Evolutionary conservation across 352 stramenopile genomes (phyloP), one percentile per base, ranked within the genome.

Genomic region (Aphanomyces cochlioides): DNA sequence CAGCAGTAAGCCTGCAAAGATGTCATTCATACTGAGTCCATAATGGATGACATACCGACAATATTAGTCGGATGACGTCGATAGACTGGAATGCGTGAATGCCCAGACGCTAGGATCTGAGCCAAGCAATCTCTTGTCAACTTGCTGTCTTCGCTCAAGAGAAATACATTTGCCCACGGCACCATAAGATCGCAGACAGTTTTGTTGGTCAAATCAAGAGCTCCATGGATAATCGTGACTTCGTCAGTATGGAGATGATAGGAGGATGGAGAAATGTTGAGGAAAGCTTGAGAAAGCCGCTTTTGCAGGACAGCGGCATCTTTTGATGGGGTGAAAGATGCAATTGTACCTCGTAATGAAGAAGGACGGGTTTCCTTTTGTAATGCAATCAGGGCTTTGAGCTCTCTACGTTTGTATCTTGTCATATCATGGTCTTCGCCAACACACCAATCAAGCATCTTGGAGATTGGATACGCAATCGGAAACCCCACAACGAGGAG

Each of bases 191-290:
- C 84, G 1, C 71, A 73, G 3, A 96, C 87, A 0, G 83, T 90
- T 69, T 93, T 97, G 48, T 88, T 80, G 17, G 85, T 90, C 53
- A 98, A 79, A 56, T 90, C 78, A 53, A 98, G 67, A 10, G 92
- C 90, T 39, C 93, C 95, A 72, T 96, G 89, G 63, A 98, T 96
- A 69, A 98, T 96, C 1, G 80, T 93, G 2, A 98, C 89, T 77
- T 98, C 92, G 70, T 97, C 89, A 39, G 81, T 80, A 64, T 90
- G 77, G n/a, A 93, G 65, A 13, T 77, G 61, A 77, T 65, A 78
- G 75, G 8, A 77, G 73, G 47, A 75, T 73, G 60, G 81, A 13
- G 19, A 69, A 65, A 2, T 72, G 7, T 48, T 75, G 64, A 73
- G 69, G 21, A 73, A 67, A 13, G 73, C 66, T 34, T 75, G 68